Base-by-base conservation (phyloP, 1,284 basidiomycete genomes). In the Malassezia yamatoensis region DNA sequence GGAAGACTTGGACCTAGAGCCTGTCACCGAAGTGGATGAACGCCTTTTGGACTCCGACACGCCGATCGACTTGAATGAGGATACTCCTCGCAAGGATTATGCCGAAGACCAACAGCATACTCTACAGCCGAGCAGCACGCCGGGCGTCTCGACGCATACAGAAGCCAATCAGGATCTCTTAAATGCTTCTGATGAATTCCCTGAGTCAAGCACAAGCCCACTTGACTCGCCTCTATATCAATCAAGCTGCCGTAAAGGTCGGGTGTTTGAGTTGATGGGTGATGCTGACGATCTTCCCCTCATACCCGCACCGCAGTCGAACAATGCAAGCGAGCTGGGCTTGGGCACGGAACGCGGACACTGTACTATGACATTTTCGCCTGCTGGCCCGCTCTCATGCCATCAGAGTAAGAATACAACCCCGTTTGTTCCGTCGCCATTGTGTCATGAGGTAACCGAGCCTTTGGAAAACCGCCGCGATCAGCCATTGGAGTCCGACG, bases 1-100 rank as follows among this genome's bases (percentile, higher is more conserved):
- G 15, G 70, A 72, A 42, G 70, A 72, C 40, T 59, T 68, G 20
- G 70, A 72, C 45, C 64, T 72, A 20, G 66, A 71, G 46, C 66
- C 64, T 9, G 67, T 67, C 21, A 65, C 60, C 43, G 68, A 72
- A 45, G 54, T 58, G 69, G 35, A 4, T 38, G 37, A 68, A 69
- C 52, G 58, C 54, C 1, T 64, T 58, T 53, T 59, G 63, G 35
- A 59, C 67, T n/a, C 38, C 8, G n/a, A n/a, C 11, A 62, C 62
- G 48, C 62, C 66, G n/a, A 51, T 66, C 3, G 62, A 68, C 15
- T 29, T 42, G 12, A 29, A 29, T 29, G 24, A 29, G 24, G 24
- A 29, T 29, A 29, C 24, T 29, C 24, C 24, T 3, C 24, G 24
- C 24, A 29, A 29, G 24, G 24, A 29, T 29, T 7, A 29, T 29